Percentiles rank a stretch among this genome's conserved stretches.
These are phyloP conservation scores for Symbiodinium natans DNA, from an alignment of 73 alveolate genomes.

Conservation along the genomic window DNA sequence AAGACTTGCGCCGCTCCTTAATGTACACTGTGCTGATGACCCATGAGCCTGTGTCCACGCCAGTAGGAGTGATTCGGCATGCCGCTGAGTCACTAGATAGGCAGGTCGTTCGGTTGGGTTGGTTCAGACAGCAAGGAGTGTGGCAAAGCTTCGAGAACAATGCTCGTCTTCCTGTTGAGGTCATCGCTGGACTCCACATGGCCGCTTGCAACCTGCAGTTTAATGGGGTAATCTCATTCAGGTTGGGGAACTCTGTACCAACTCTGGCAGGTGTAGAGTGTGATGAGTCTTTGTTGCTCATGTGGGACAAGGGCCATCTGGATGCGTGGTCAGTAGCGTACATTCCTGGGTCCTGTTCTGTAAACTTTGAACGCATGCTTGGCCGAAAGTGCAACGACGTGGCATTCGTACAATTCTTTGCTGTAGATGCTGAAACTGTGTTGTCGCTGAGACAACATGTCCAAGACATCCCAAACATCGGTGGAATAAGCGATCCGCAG, in stretches of 20 bases:
- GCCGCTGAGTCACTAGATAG: background rate
- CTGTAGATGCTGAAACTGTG: background rate
- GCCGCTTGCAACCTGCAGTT: background rate
- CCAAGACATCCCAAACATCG: background rate
- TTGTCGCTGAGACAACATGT: background rate
- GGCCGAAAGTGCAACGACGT: too few relatives aligned
- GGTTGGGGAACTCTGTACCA: background rate
- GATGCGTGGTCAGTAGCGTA: background rate
- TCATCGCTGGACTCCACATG: background rate
- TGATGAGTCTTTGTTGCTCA: background rate
- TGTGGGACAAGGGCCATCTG: background rate
- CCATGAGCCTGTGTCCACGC: background rate
- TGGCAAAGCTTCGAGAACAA: slow-evolving; percentile 7
- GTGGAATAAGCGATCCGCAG: background rate
- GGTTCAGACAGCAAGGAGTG: background rate
- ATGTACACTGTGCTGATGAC: background rate
- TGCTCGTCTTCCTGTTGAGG: background rate
- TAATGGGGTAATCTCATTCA: background rate
- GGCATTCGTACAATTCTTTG: background rate
- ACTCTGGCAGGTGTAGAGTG: background rate
- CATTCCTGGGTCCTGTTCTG: background rate
- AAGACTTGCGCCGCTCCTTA: background rate
- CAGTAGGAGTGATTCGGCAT: background rate
- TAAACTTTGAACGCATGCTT: background rate
- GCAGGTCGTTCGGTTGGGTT: background rate